Conservation (phyloP, 306 rosid species). For the Lablab purpureus region DNA sequence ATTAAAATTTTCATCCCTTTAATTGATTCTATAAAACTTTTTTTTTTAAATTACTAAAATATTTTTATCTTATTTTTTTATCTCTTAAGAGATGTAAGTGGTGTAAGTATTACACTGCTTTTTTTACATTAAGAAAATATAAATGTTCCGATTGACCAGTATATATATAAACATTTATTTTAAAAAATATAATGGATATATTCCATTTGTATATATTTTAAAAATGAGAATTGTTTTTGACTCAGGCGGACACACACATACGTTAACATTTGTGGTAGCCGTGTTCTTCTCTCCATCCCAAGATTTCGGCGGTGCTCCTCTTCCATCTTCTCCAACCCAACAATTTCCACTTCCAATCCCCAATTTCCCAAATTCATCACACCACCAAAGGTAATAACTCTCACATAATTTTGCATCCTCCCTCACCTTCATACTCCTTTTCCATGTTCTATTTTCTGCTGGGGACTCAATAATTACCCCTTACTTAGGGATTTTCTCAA, state of each 20-base stretch:
- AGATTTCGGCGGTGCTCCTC: constrained; percentile 7
- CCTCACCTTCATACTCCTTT: not conserved
- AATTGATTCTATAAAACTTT: too few relatives aligned
- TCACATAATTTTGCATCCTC: not conserved
- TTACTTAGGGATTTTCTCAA: not conserved
- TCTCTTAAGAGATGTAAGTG: too few relatives aligned
- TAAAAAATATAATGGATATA: too few relatives aligned
- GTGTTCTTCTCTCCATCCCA: constrained; percentile 25
- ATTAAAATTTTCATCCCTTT: too few relatives aligned
- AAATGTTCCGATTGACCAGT: too few relatives aligned
- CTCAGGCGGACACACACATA: not conserved
- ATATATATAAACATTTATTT: too few relatives aligned
- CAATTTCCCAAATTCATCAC: not conserved
- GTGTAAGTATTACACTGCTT: too few relatives aligned
- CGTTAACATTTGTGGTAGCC: not conserved
- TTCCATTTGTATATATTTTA: too few relatives aligned
- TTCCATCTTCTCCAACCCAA: constrained; percentile 8
- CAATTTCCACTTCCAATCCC: not conserved
- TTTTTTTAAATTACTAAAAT: too few relatives aligned
- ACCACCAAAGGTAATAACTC: not conserved
- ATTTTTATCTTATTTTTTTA: too few relatives aligned
- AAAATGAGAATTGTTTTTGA: not conserved
- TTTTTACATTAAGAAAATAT: too few relatives aligned
- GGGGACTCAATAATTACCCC: not conserved
- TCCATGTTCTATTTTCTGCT: not conserved